These are phyloP conservation scores for Phytophthora fragariae DNA, from an alignment of 352 stramenopile genomes.

Conservation along the genomic window DNA sequence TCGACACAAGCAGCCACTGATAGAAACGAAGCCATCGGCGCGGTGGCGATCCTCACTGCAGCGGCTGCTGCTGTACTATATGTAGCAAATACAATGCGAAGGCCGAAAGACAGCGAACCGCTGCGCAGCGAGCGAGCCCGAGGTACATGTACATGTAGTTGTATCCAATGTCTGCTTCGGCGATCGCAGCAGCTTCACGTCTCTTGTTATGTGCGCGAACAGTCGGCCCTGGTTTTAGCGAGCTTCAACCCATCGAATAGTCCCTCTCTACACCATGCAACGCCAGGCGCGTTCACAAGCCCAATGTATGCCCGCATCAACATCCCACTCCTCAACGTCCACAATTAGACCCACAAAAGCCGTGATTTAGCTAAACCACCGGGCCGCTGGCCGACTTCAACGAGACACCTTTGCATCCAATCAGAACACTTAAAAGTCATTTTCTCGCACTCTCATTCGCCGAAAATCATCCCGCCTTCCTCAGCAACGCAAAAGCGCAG, in stretches of 20 bases:
- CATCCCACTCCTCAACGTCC: neutral
- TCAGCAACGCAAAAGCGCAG: neutral
- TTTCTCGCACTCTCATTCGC: neutral
- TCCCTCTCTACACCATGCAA: neutral
- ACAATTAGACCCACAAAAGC: neutral
- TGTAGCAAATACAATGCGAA: too few species aligned
- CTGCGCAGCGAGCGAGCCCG: neutral
- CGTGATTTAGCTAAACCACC: neutral
- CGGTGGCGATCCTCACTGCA: neutral
- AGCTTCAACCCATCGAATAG: constrained; percentile 5
- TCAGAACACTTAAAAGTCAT: too few species aligned
- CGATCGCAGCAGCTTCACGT: neutral
- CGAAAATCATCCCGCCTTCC: neutral
- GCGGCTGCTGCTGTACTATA: too few species aligned
- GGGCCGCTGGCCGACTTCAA: neutral
- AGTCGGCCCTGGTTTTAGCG: constrained; percentile 6
- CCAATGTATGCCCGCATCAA: neutral
- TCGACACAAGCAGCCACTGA: too few species aligned
- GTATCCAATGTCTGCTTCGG: constrained; percentile 3
- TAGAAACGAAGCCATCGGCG: neutral
- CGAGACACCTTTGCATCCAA: too few species aligned
- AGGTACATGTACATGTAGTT: too few species aligned
- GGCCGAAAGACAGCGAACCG: too few species aligned
- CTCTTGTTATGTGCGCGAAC: neutral
- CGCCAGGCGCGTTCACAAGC: neutral